phyloP scores from a whole-genome alignment of 2,329 filamentous ascomycete species.

The Phaeomoniella chlamydospora region DNA sequence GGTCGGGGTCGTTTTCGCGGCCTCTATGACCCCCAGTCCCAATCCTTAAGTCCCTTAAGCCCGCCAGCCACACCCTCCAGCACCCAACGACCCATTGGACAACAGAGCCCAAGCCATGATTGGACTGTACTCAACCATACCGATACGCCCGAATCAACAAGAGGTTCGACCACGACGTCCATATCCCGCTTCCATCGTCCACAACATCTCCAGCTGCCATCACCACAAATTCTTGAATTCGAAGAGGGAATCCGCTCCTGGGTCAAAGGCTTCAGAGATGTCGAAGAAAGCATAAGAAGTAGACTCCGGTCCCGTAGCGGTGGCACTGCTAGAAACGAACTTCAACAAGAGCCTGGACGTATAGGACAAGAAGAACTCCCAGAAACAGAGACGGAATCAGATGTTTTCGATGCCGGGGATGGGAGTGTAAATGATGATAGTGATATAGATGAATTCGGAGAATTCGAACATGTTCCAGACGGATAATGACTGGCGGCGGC shows the following conservation, averaged over 20 bases:
- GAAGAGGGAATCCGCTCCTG: constrained; percentile 24
- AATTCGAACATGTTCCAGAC: too few relatives aligned
- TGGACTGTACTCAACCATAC: not conserved
- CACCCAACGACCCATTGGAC: not conserved
- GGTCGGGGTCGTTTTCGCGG: constrained; percentile 13
- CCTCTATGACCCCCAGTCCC: constrained; percentile 7
- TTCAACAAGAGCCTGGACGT: too few relatives aligned
- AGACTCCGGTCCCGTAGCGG: not conserved
- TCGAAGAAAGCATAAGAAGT: constrained; percentile 21
- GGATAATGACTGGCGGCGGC: too few relatives aligned
- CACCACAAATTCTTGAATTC: constrained; percentile 4
- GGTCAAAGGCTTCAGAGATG: constrained; percentile 27
- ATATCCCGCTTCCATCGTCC: not conserved
- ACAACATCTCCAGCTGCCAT: not conserved
- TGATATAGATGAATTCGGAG: too few relatives aligned
- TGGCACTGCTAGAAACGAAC: too few relatives aligned
- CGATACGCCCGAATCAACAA: not conserved
- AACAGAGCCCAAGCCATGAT: not conserved
- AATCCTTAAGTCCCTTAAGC: not conserved
- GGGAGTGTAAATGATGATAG: too few relatives aligned
- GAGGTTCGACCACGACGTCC: too few relatives aligned
- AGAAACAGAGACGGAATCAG: too few relatives aligned
- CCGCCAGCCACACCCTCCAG: not conserved
- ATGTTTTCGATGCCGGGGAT: too few relatives aligned
- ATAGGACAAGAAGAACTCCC: too few relatives aligned